Evolutionary conservation across 1,284 basidiomycete genomes (phyloP), one percentile per base, ranked within the genome.

Genomic region (Vanrija sp.): DNA sequence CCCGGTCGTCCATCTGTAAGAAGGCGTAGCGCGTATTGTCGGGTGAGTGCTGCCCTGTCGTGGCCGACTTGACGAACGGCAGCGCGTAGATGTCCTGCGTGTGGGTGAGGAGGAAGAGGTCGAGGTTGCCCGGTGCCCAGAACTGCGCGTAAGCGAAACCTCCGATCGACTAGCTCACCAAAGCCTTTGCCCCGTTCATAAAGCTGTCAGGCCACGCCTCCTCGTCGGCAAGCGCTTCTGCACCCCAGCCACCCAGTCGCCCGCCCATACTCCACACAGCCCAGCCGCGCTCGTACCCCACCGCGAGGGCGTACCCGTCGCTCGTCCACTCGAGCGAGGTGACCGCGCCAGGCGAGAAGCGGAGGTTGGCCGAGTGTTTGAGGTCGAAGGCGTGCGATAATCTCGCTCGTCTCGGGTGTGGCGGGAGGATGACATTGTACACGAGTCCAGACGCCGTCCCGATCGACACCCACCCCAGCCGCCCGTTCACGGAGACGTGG

Each of bases 251-350:
- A 23, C 62, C 58, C 72, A 92, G 86, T 56, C 92, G 81, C 12
- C 96, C 94, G 23, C 89, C 89, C 27, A 95, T 86, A 68, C 88
- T 94, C 80, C 93, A 92, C 4, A 96, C 82, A 0, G 86, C 88
- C 88, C 93, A 96, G 4, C 92, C 94, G 53, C 83, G 76, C 58
- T 85, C 81, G 86, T 91, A 98, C 0, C 90, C 94, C 1, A 93
- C 90, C n/a, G 93, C 94, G n/a, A 98, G 80, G 1, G 90, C 91
- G 73, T 96, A 92, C 1, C 95, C 96, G 73, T 99, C 96, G 3
- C 88, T 88, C 53, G 86, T 94, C 90, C 93, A 97, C 61, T 90
- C 84, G 71, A 97, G 80, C 14, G 83, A 76, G 43, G 77, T 83
- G 2, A 97, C 86, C n/a, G 81, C 73, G 0, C 94, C 94, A 1